These are phyloP conservation scores for Spongispora temasekensis DNA, from an alignment of 1,284 basidiomycete species.

Conservation along the genomic window DNA sequence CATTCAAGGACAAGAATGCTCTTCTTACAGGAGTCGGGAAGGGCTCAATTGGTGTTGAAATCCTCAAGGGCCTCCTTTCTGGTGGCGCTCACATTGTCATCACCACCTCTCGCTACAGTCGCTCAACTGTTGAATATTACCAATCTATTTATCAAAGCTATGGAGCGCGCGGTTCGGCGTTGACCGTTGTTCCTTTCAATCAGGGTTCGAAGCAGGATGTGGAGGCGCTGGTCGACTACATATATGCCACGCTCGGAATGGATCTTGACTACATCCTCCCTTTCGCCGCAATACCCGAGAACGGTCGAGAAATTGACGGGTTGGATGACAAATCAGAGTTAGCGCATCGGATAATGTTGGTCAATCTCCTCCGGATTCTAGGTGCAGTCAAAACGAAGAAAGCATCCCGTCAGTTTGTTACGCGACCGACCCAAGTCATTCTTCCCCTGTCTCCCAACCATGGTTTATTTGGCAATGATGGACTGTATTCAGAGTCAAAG, in stretches of 20 bases:
- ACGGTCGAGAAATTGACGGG: constrained; percentile 96
- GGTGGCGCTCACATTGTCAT: constrained; percentile 97
- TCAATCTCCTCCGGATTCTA: constrained; percentile 92
- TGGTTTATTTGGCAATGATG: constrained; percentile 96
- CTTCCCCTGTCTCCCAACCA: constrained; percentile 98
- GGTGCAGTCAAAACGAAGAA: constrained; percentile 99
- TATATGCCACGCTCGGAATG: constrained; percentile 91
- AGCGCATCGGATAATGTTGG: constrained; percentile 96
- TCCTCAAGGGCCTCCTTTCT: constrained; percentile 93
- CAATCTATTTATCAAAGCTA: constrained; percentile 97
- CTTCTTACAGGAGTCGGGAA: constrained; percentile 97
- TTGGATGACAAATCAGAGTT: constrained; percentile 98
- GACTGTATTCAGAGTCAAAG: constrained; percentile 98
- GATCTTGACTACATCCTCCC: constrained; percentile 98
- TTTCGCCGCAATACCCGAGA: constrained; percentile 98
- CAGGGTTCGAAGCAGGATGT: constrained; percentile 98
- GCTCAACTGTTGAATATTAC: constrained; percentile 96
- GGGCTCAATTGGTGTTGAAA: constrained; percentile 96
- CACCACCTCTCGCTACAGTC: constrained; percentile 94
- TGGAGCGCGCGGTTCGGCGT: constrained; percentile 91
- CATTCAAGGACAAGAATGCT: constrained; percentile 98
- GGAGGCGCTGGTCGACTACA: constrained; percentile 96
- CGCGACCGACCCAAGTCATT: constrained; percentile 97
- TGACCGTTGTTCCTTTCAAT: constrained; percentile 98
- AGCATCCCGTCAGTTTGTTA: constrained; percentile 93